These are phyloP conservation scores for Saccharum spontaneum DNA, from an alignment of 176 grass and related monocot genomes.

Conservation along the genomic window DNA sequence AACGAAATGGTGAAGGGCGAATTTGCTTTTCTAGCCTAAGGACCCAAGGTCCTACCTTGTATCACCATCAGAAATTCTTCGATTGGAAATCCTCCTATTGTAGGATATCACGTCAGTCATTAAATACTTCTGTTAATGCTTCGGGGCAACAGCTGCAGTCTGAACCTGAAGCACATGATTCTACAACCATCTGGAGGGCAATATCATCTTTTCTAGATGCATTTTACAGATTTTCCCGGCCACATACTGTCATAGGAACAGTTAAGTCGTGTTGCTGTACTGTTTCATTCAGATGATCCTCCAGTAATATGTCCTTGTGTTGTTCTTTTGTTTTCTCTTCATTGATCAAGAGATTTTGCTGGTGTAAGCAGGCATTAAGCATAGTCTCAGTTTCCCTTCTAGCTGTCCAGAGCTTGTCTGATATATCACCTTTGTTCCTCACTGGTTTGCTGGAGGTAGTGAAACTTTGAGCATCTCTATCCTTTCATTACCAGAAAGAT, in stretches of 20 bases:
- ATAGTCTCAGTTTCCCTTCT: conserved; percentile 96
- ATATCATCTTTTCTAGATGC: conserved; percentile 71
- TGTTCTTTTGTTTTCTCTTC: neutral
- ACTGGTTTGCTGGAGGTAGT: conserved; percentile 90
- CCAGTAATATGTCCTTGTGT: neutral
- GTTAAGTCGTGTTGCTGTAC: conserved; percentile 54
- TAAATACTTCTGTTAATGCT: conserved; percentile 43
- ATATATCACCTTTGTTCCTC: conserved; percentile 83
- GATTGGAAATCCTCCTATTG: conserved; percentile 33
- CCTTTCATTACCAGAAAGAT: conserved; percentile 17
- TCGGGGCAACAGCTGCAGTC: conserved; percentile 57
- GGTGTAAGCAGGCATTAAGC: conserved; percentile 79
- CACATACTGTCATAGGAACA: conserved; percentile 99
- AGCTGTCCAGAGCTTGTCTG: conserved; percentile 70
- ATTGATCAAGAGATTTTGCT: conserved; percentile 28
- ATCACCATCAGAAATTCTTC: conserved; percentile 30
- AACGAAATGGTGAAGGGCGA: conserved; percentile 14
- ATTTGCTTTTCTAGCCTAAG: conserved; percentile 38
- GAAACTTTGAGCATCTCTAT: conserved; percentile 25
- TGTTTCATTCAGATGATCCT: conserved; percentile 19
- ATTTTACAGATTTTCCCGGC: conserved; percentile 97
- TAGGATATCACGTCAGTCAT: conserved; percentile 32
- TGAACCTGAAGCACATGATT: conserved; percentile 57
- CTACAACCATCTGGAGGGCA: conserved; percentile 50
- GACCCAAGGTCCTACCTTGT: conserved; percentile 4